These are phyloP conservation scores for Aspergillus haitiensis DNA, from an alignment of 495 filamentous ascomycete species.

Conservation along the genomic window DNA sequence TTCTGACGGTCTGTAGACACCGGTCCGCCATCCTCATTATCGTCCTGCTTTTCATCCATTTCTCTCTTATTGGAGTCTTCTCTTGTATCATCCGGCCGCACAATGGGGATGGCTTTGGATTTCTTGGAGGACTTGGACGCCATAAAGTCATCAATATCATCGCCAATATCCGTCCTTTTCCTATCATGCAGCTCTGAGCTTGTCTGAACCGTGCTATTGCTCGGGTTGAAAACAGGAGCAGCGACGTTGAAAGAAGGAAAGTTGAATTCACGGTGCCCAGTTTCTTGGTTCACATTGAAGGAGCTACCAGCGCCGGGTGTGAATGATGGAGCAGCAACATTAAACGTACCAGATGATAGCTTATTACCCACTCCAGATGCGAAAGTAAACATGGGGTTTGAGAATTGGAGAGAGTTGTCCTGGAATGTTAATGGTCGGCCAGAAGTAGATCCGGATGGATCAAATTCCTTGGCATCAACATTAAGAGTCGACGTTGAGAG, in stretches of 20 bases:
- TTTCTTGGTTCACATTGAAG: constrained; percentile 18
- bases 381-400: constrained; percentile 35
- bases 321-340: constrained; percentile 69
- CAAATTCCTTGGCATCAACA: constrained; percentile 84
- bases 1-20: constrained; percentile 59
- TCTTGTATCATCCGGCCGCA: constrained; percentile 59
- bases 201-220: constrained; percentile 31
- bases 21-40: constrained; percentile 38
- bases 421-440: constrained; percentile 59
- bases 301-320: constrained; percentile 51
- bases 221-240: constrained; percentile 76
- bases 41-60: constrained; percentile 46
- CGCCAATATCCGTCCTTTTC: constrained; percentile 63
- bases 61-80: constrained; percentile 34
- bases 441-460: constrained; percentile 63
- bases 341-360: constrained; percentile 47
- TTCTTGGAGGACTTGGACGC: constrained; percentile 62
- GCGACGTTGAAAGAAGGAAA: constrained; percentile 81
- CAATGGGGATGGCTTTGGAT: constrained; percentile 80
- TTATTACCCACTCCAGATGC: constrained; percentile 31
- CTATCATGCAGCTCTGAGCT: constrained; percentile 27
- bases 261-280: constrained; percentile 61
- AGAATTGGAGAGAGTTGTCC: constrained; percentile 55
- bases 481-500: constrained; percentile 77
- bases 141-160: constrained; percentile 67